phyloP scores from a whole-genome alignment of 345 rosid species.

The Alliaria petiolata region DNA sequence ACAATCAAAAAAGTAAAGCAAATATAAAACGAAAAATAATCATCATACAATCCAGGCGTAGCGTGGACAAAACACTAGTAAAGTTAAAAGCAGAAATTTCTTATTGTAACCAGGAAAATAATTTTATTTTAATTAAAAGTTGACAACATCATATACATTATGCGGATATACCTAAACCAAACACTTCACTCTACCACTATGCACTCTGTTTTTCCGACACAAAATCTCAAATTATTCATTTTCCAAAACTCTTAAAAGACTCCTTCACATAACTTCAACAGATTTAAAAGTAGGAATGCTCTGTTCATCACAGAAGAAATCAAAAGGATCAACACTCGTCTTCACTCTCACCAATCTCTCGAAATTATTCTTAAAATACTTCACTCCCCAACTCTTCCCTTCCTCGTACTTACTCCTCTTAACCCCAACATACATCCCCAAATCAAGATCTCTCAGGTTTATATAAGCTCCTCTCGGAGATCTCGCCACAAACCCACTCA shows the following conservation, averaged over 20 bases:
- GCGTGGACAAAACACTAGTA: too few species aligned
- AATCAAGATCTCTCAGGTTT: constrained; percentile 55
- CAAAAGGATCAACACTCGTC: constrained; percentile 32
- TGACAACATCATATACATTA: too few species aligned
- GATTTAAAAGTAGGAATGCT: constrained; percentile 27
- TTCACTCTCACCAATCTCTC: constrained; percentile 35
- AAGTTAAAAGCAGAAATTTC: too few species aligned
- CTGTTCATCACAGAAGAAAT: constrained; percentile 37
- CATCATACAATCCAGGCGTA: too few species aligned
- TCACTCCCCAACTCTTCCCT: constrained; percentile 35
- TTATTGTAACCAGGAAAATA: too few species aligned
- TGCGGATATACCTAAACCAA: too few species aligned
- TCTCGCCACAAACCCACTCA: constrained; percentile 52
- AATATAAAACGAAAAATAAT: too few species aligned
- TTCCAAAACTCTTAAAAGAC: neutral
- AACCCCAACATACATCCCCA: constrained; percentile 19
- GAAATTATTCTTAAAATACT: constrained; percentile 34
- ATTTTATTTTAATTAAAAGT: too few species aligned
- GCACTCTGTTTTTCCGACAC: neutral
- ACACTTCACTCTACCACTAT: neutral
- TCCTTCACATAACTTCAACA: neutral
- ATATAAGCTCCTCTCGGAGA: constrained; percentile 53
- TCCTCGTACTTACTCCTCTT: constrained; percentile 22
- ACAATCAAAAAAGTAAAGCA: too few species aligned
- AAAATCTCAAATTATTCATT: neutral